These are phyloP conservation scores for Zizania latifolia DNA, from an alignment of 176 grass and related monocot species.

Conservation along the genomic window DNA sequence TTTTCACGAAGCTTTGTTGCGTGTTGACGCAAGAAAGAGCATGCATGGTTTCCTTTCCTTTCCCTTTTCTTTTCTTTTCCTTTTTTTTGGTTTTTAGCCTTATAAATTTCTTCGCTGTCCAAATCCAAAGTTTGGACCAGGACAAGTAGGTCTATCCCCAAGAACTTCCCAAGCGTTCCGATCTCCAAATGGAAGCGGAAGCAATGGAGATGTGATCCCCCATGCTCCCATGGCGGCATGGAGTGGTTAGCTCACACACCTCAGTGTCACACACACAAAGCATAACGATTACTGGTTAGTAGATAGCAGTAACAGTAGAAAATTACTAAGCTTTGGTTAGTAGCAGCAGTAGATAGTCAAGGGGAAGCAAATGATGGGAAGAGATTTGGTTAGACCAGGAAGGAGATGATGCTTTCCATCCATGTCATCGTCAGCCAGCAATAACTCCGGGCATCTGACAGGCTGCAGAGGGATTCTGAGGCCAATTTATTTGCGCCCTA, in stretches of 20 bases:
- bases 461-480: constrained; percentile 36
- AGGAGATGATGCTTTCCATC: constrained; percentile 21
- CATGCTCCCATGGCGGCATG: constrained; percentile 11
- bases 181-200: background rate
- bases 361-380: background rate
- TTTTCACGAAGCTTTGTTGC: background rate
- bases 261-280: background rate
- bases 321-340: no score
- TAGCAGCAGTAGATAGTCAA: background rate
- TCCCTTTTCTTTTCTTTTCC: background rate
- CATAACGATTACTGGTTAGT: no score
- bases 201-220: background rate
- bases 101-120: constrained; percentile 12
- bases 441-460: constrained; percentile 27
- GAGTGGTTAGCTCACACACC: constrained; percentile 46
- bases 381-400: background rate
- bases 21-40: constrained; percentile 5
- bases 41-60: background rate
- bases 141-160: background rate
- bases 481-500: constrained; percentile 38
- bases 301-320: no score
- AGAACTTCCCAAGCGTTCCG: constrained; percentile 21
- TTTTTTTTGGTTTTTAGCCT: background rate
- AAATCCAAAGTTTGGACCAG: constrained; percentile 20
- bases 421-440: constrained; percentile 17